These are phyloP conservation scores for Punica granatum DNA, from an alignment of 345 rosid genomes.

Conservation along the genomic window DNA sequence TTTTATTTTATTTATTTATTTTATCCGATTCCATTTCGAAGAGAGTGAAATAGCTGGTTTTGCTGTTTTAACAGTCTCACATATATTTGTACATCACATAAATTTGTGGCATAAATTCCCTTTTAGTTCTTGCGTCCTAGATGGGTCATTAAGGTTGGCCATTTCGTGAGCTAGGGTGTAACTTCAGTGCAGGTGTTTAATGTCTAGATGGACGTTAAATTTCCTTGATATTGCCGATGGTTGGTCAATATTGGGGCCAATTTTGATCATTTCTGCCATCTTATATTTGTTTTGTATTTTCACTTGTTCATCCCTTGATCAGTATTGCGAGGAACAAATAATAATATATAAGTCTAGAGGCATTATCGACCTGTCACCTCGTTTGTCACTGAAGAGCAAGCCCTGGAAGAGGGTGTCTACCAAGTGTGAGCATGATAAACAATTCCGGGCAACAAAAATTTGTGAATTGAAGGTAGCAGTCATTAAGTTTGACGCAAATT, in stretches of 20 bases:
- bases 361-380: not conserved
- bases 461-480: constrained; percentile 42
- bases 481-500: constrained; percentile 7
- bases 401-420: constrained; percentile 51
- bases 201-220: not conserved
- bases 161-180: not conserved
- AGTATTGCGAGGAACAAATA: no score
- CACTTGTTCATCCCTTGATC: no score
- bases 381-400: constrained; percentile 36
- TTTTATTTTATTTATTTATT: no score
- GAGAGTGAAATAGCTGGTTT: not conserved
- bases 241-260: no score
- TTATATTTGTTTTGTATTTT: not conserved
- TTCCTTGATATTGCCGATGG: no score
- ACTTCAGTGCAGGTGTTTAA: not conserved
- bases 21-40: not conserved
- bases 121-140: not conserved
- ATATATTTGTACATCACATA: not conserved
- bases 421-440: constrained; percentile 51
- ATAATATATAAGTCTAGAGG: no score
- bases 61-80: not conserved
- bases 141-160: not conserved
- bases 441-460: constrained; percentile 45
- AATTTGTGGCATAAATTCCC: not conserved
- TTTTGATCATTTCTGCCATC: no score